Evolutionary conservation across 495 filamentous ascomycete species (phyloP).

Genomic region (Penicillium macrosclerotiorum): DNA sequence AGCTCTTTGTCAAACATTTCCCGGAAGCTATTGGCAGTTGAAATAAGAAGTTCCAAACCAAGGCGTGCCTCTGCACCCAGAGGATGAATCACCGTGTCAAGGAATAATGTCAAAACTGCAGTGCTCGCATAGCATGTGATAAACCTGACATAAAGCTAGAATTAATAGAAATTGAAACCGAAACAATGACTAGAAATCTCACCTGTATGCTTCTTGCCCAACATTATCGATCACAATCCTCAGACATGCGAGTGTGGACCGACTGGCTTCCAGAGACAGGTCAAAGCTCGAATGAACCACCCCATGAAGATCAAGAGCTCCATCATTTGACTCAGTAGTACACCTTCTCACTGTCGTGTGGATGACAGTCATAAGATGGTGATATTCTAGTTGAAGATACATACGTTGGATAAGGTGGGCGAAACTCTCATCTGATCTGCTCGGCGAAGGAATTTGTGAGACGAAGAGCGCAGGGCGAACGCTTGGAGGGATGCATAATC

Average conservation of each 20-base stretch:
- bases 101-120: constrained; percentile 14
- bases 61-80: constrained; percentile 6
- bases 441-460: constrained; percentile 2
- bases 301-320: constrained; percentile 9
- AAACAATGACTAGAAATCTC: neutral
- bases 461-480: constrained; percentile 17
- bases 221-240: constrained; percentile 1
- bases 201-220: constrained; percentile 14
- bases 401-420: constrained; percentile 6
- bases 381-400: constrained; percentile 16
- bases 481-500: constrained; percentile 9
- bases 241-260: constrained; percentile 16
- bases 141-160: constrained; percentile 5
- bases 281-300: constrained; percentile 26
- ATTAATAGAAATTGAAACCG: neutral
- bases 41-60: constrained; percentile 19
- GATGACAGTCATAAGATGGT: constrained; percentile 13
- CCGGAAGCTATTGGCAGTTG: constrained; percentile 13
- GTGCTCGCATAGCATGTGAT: constrained; percentile 10
- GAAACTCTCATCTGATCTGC: neutral
- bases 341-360: constrained; percentile 22
- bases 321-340: constrained; percentile 2
- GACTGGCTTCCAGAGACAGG: constrained; percentile 14
- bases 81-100: constrained; percentile 20
- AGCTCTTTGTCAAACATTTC: constrained; percentile 1